Base-by-base conservation (phyloP, 768 basidiomycete genomes). In the Dacryopinax primogenitus region DNA sequence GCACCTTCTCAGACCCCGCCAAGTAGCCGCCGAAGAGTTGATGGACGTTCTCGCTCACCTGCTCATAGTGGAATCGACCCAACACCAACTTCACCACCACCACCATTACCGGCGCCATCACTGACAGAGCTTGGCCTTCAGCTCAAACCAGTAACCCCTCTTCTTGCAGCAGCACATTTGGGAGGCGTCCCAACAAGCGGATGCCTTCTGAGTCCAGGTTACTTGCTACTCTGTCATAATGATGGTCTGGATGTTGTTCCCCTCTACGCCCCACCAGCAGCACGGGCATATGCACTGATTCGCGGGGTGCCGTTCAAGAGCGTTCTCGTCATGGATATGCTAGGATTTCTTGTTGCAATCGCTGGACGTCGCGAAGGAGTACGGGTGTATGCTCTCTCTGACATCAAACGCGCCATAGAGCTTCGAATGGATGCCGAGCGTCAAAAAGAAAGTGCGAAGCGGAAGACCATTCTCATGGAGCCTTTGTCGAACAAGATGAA, bases 261-360 rank as follows among this genome's bases (percentile, higher is more conserved):
- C 1, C 77, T 92, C 32, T 73, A 81, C 12, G 85, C 86, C 0
- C 89, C 90, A 0, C 90, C 89, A 1, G 79, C 84, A 15, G 79
- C 80, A 6, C 85, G 86, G 68, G 88, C 91, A 15, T 92, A 90
- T 73, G 85, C 90, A 11, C 80, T 92, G 30, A 85, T 92, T 26
- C 83, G 90, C 23, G 81, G 89, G 64, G 88, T 90, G 63, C 80
- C 82, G 35, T 92, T 92, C 75, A 92, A 90, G 72, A 84, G 82
- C 65, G 86, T 92, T n/a, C 87, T 92, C 0, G 86, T 92, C 15
- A 92, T 92, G 90, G 90, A 92, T 70, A 88, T 92, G 71, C 86
- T 90, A 33, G 90, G 90, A 6, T 89, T 92, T 0, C 77, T 92
- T n/a, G 90, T 92, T 9, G 90, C 90, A 13, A 90, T 92, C 67